Base-by-base conservation (phyloP, 2,329 filamentous ascomycete species). In the Thermothelomyces thermophilus region DNA sequence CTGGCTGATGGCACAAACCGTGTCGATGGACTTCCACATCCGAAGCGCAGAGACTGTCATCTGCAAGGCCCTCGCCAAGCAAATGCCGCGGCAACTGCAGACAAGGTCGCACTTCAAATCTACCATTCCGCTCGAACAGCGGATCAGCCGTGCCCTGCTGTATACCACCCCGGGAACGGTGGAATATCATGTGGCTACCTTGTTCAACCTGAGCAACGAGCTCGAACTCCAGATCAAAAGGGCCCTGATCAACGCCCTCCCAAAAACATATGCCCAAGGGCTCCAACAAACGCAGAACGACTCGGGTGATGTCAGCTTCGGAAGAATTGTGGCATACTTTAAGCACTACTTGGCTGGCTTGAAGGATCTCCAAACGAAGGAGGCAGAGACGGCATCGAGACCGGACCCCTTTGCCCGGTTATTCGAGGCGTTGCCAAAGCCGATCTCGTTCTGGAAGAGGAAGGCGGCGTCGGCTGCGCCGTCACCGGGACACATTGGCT, bases 211-310 rank as follows among this genome's bases (percentile, higher is more conserved):
- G 35, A 53, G 50, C 20, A 35, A 31, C 22, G 51, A 51, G 28
- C 26, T 59, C 14, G 52, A 55, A 20, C 9, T 13, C 4, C 19
- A 45, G 28, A 26, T 59, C n/a, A 56, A 50, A 30, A 20, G 55
- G 55, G 62, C 26, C 53, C 60, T 31, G 57, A 17, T 55, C 5
- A n/a, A 50, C 43, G 51, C 50, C 5, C 47, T 51, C 16, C 46
- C 53, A 37, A 10, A 17, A 41, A 1, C 16, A 14, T 28, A 35
- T 24, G 19, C 43, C 13, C 13, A n/a, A 2, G 24, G 13, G 20
- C 24, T 53, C 4, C 2, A 10, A 40, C 14, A 33, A 16, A 36
- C 16, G 35, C 19, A 14, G 16, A 47, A 34, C 16, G 22, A 43
- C n/a, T 13, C 31, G 7, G 51, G 47, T 3, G 43, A 53, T 13